phyloP scores from a whole-genome alignment of 257 asterid species.

The Catharanthus roseus region DNA sequence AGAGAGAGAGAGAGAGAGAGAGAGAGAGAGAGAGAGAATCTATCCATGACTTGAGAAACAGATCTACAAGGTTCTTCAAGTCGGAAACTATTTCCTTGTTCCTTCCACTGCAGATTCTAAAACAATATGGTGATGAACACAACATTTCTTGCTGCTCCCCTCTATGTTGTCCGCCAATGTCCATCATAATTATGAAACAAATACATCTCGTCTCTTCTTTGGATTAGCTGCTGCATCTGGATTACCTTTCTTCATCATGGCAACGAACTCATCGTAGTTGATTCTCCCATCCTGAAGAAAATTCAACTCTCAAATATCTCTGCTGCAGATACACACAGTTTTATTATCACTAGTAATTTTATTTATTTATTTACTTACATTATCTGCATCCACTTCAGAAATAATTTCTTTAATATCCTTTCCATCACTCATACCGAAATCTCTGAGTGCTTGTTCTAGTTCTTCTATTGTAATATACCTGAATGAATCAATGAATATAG shows the following conservation, averaged over 20 bases:
- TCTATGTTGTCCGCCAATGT: neutral
- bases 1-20: no score
- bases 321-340: neutral
- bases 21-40: no score
- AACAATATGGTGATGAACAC: neutral
- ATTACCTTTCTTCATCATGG: conserved; percentile 86
- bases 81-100: neutral
- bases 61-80: neutral
- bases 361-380: conserved; percentile 34
- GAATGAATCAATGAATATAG: neutral
- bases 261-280: conserved; percentile 74
- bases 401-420: conserved; percentile 66
- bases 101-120: neutral
- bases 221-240: conserved; percentile 57
- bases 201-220: conserved; percentile 62
- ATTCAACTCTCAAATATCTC: neutral
- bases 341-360: no score
- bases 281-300: conserved; percentile 66
- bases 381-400: conserved; percentile 66
- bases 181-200: conserved; percentile 11
- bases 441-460: conserved; percentile 74
- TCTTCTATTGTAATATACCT: conserved; percentile 77
- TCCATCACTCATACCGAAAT: conserved; percentile 65
- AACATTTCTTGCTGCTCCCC: neutral
- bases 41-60: neutral